Percentiles rank a stretch among this genome's conserved stretches.
phyloP scores from a whole-genome alignment of 352 stramenopile species.

The Phytophthora citricola region DNA sequence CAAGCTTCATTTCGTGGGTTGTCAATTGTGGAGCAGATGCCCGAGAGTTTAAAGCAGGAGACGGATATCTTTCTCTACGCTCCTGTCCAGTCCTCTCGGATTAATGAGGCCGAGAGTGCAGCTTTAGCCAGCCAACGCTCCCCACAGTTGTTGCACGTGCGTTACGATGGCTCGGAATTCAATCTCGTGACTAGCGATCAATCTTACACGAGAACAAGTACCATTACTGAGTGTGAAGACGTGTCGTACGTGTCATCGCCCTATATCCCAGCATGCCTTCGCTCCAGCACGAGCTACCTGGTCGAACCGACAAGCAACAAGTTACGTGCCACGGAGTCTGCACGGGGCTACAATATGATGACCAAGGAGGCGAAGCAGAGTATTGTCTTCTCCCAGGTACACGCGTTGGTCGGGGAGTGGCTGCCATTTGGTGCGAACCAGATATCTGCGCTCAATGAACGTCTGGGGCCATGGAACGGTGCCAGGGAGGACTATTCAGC shows the following conservation, averaged over 20 bases:
- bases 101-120: neutral
- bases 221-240: conserved; percentile 96
- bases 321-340: conserved; percentile 91
- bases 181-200: conserved; percentile 53
- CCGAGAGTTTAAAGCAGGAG: conserved; percentile 73
- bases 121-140: conserved; percentile 7
- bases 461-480: conserved; percentile 95
- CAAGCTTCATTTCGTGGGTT: conserved; percentile 92
- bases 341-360: conserved; percentile 90
- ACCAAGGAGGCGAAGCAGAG: conserved; percentile 94
- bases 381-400: conserved; percentile 96
- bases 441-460: conserved; percentile 97
- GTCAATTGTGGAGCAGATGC: conserved; percentile 90
- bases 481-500: conserved; percentile 97
- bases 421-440: conserved; percentile 98
- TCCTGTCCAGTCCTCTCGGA: conserved; percentile 17
- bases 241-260: conserved; percentile 98
- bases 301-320: conserved; percentile 95
- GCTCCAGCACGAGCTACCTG: conserved; percentile 89
- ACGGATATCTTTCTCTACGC: conserved; percentile 59
- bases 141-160: conserved; percentile 50
- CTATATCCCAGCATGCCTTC: conserved; percentile 96
- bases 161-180: conserved; percentile 81
- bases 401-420: conserved; percentile 97
- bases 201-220: conserved; percentile 88